These are phyloP conservation scores for Yamadazyma taylorii DNA, from an alignment of 1,139 yeast genomes.

Conservation along the genomic window DNA sequence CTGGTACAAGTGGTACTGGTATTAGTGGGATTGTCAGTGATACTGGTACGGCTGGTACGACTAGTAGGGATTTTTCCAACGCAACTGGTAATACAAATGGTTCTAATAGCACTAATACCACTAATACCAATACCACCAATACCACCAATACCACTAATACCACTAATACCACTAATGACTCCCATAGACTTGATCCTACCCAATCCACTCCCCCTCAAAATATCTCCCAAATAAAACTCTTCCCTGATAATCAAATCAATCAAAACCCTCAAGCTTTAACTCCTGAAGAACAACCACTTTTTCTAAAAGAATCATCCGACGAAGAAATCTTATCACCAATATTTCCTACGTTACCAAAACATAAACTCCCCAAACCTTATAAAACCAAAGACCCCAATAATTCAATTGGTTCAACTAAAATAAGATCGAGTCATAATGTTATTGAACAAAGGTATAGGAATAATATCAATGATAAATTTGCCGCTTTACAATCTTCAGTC, in stretches of 20 bases:
- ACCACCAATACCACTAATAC: background rate
- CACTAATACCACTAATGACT: background rate
- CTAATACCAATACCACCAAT: background rate
- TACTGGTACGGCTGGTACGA: too few species aligned
- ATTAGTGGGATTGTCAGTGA: too few species aligned
- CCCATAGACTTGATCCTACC: too few species aligned
- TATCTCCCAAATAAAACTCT: background rate
- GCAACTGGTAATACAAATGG: too few species aligned
- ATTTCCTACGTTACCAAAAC: too few species aligned
- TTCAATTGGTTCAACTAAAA: slow-evolving; percentile 15
- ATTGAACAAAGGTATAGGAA: slow-evolving; percentile 49
- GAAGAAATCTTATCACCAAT: background rate
- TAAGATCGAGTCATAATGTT: slow-evolving; percentile 43
- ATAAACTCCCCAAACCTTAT: background rate
- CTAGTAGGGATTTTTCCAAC: too few species aligned
- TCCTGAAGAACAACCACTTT: background rate
- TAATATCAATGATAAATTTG: slow-evolving; percentile 46
- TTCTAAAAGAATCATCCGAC: background rate
- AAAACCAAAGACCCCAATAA: background rate
- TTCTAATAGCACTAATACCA: background rate
- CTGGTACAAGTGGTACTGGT: too few species aligned
- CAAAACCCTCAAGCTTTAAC: background rate
- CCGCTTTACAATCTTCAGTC: slow-evolving; percentile 40
- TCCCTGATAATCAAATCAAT: background rate
- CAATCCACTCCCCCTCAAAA: too few species aligned